These are phyloP conservation scores for Globisporangium uncinulatum DNA, from an alignment of 352 stramenopile genomes.

Conservation along the genomic window DNA sequence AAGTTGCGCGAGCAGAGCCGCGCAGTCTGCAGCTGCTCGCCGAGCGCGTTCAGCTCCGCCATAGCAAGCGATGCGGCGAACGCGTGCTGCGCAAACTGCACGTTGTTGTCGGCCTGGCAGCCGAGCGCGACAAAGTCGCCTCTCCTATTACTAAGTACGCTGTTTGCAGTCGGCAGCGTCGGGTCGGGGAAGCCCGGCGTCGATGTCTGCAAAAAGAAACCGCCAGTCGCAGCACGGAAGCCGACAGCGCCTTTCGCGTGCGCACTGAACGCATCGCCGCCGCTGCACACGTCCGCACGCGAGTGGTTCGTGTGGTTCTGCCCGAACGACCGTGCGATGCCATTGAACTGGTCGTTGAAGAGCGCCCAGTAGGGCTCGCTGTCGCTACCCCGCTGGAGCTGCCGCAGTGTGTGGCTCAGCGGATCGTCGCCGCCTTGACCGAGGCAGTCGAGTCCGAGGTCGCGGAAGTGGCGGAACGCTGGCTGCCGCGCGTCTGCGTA, in stretches of 20 bases:
- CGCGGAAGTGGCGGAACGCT: constrained; percentile 56
- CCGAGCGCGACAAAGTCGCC: constrained; percentile 58
- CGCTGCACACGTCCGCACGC: constrained; percentile 28
- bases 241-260: constrained; percentile 68
- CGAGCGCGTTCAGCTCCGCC: constrained; percentile 32
- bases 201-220: constrained; percentile 72
- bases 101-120: constrained; percentile 72
- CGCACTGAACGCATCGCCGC: constrained; percentile 51
- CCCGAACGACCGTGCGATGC: constrained; percentile 32
- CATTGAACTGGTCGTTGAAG: constrained; percentile 78
- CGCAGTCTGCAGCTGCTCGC: constrained; percentile 39
- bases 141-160: constrained; percentile 2
- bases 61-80: constrained; percentile 55
- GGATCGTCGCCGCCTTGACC: constrained; percentile 70
- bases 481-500: constrained; percentile 58
- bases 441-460: constrained; percentile 69
- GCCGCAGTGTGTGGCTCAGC: constrained; percentile 63
- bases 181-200: constrained; percentile 77
- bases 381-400: constrained; percentile 17
- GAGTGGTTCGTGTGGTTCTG: constrained; percentile 6
- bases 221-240: constrained; percentile 37
- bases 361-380: constrained; percentile 50
- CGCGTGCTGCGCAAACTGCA: constrained; percentile 72
- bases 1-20: constrained; percentile 72
- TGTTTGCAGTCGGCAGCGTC: constrained; percentile 12